phyloP scores from a whole-genome alignment of 2,329 filamentous ascomycete species.

The Fusarium xyrophilum region DNA sequence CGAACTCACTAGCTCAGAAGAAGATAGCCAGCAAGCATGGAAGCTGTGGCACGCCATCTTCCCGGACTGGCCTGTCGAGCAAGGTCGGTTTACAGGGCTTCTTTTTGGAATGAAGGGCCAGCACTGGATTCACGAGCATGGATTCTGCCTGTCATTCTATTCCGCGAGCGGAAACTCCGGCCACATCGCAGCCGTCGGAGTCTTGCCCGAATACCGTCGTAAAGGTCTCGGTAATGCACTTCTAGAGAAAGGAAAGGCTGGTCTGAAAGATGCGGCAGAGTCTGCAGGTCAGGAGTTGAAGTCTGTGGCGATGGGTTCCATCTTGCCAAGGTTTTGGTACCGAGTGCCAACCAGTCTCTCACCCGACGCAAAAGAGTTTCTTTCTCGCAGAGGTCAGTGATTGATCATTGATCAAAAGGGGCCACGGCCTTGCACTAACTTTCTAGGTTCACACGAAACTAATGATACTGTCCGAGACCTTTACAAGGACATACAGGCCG shows the following conservation, averaged over 20 bases:
- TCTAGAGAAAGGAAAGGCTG: constrained; percentile 11
- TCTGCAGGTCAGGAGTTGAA: not conserved
- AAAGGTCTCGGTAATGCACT: constrained; percentile 31
- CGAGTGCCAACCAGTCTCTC: constrained; percentile 17
- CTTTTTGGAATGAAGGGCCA: not conserved
- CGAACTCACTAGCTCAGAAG: constrained; percentile 7
- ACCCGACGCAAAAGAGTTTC: constrained; percentile 27
- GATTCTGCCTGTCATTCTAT: constrained; percentile 32
- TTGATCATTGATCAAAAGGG: no score
- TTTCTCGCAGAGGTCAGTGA: constrained; percentile 32
- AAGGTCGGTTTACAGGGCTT: constrained; percentile 8
- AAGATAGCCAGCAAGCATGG: constrained; percentile 30
- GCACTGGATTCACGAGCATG: constrained; percentile 29
- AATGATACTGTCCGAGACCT: not conserved
- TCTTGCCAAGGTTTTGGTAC: constrained; percentile 34
- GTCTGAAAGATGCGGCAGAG: not conserved
- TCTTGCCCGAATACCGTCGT: constrained; percentile 25
- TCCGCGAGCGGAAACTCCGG: not conserved
- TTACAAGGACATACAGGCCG: constrained; percentile 19
- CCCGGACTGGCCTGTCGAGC: constrained; percentile 28
- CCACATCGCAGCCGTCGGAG: constrained; percentile 29
- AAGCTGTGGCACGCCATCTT: constrained; percentile 36
- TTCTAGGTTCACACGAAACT: rapidly evolving
- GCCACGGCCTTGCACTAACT: no score
- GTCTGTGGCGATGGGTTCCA: constrained; percentile 31